Evolutionary conservation across 805 yeast species (phyloP).

Genomic region (Pichia deserticola): DNA sequence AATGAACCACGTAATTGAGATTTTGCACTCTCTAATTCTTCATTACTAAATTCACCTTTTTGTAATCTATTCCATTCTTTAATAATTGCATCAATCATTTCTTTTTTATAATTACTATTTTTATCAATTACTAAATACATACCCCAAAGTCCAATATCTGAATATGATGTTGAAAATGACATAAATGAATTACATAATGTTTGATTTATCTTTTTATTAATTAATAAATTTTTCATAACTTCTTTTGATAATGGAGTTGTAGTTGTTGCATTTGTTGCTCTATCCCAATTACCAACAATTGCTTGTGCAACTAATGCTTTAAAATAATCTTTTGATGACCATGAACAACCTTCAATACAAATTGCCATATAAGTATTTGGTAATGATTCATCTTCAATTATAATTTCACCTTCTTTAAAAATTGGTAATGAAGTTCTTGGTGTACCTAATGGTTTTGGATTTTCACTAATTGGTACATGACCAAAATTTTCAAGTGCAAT

Average conservation of each 20-base stretch:
- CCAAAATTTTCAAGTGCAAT: conserved; percentile 75
- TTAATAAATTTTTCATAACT: conserved; percentile 20
- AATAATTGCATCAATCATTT: conserved; percentile 65
- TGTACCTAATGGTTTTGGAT: conserved; percentile 65
- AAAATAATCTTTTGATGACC: conserved; percentile 95
- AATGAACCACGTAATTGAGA: conserved; percentile 91
- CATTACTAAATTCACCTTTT: conserved; percentile 66
- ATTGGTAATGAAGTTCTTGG: conserved; percentile 67
- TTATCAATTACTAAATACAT: conserved; percentile 84
- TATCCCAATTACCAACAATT: conserved; percentile 94
- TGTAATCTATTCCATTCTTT: conserved; percentile 87
- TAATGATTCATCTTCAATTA: conserved; percentile 71
- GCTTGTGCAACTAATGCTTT: conserved; percentile 95
- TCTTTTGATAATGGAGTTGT: conserved; percentile 74
- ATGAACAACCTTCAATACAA: conserved; percentile 96
- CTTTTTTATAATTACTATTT: conserved; percentile 48
- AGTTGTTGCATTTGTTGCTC: conserved; percentile 69
- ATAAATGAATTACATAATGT: conserved; percentile 88
- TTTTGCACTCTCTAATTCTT: conserved; percentile 90
- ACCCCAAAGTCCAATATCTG: conserved; percentile 98
- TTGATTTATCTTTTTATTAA: conserved; percentile 30
- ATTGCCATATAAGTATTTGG: conserved; percentile 89
- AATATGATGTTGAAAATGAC: conserved; percentile 95
- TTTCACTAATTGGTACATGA: conserved; percentile 46
- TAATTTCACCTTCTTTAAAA: conserved; percentile 80